Evolutionary conservation across 2,329 filamentous ascomycete genomes (phyloP), one percentile per base, ranked within the genome.

Genomic region (Ceratocystis harringtonii): DNA sequence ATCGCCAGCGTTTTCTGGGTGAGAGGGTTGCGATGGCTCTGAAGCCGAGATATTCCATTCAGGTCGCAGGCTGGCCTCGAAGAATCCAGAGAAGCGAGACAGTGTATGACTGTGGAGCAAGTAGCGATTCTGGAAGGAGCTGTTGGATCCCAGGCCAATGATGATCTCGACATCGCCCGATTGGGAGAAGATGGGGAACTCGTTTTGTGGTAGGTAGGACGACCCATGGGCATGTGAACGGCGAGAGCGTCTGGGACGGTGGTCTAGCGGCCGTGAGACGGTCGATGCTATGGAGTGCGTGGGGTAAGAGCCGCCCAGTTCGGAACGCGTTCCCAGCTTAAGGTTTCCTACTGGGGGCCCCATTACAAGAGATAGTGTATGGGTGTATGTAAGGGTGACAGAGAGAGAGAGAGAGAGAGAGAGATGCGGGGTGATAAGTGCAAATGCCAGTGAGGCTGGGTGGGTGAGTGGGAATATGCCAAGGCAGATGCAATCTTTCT

Each of bases 161-260:
- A 92, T 73, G 68, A 97, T 91, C 76, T 97, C 92, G 71, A 96
- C 90, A 75, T 97, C 92, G 72, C 92, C 92, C 45, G 89, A 92
- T 71, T 92, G 87, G 62, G 85, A 86, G 75, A 96, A 97, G 72
- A 95, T 78, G 25, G 92, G 92, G 71, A 96, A 97, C 74, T 96
- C 92, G 73, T 96, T 96, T 72, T 89, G 88, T 52, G 88, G 83
- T 28, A 84, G 77, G 72, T 87, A 85, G 19, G 84, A 82, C 43
- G 80, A 78, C 68, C 86, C 86, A 66, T 90, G 90, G 71, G 87
- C 84, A 73, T 94, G 89, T 61, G 90, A 94, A 68, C 90, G 87
- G 73, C 88, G 87, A 72, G 91, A 89, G 70, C 90, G 85, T 74
- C 89, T 88, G 48, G 75, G 74, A 69, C 86, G 80, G 30, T 79